These are phyloP conservation scores for Penicillium soppii DNA, from an alignment of 495 filamentous ascomycete genomes.

Conservation along the genomic window DNA sequence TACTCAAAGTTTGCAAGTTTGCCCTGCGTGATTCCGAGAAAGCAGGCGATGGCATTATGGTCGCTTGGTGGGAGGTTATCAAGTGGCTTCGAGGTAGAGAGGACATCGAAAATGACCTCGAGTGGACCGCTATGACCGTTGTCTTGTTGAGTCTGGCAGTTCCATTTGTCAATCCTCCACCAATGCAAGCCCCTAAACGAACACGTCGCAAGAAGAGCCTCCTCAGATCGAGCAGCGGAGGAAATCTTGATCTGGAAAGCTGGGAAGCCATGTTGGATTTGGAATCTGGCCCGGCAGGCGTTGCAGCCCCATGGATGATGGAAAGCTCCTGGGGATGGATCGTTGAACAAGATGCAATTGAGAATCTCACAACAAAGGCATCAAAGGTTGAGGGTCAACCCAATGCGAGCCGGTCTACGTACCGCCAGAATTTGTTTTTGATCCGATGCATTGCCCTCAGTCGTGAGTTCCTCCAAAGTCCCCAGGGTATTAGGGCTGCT, in stretches of 20 bases:
- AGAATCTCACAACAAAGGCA: constrained; percentile 24
- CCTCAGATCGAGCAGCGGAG: constrained; percentile 60
- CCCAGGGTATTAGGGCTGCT: constrained; percentile 47
- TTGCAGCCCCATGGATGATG: constrained; percentile 63
- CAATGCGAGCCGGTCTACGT: constrained; percentile 40
- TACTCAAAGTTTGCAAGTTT: constrained; percentile 60
- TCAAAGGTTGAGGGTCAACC: constrained; percentile 19
- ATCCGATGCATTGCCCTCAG: constrained; percentile 42
- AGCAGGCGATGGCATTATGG: constrained; percentile 61
- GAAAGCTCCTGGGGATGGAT: constrained; percentile 74
- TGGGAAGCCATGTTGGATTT: constrained; percentile 62
- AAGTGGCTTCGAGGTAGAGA: constrained; percentile 61
- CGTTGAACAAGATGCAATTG: constrained; percentile 55
- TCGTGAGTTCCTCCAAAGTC: constrained; percentile 59
- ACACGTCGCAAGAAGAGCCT: constrained; percentile 50
- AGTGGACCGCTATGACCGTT: constrained; percentile 79
- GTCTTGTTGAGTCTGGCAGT: constrained; percentile 65
- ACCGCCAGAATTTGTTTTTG: constrained; percentile 43
- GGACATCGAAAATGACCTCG: constrained; percentile 52
- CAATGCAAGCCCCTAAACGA: constrained; percentile 35
- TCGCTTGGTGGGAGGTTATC: constrained; percentile 75
- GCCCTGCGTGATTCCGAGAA: constrained; percentile 57
- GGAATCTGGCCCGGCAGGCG: constrained; percentile 56
- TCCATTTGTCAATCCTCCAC: constrained; percentile 43
- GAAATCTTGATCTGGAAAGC: constrained; percentile 53